Conservation (phyloP, 176 grass and related monocot species). For the Rhynchospora pubera region DNA sequence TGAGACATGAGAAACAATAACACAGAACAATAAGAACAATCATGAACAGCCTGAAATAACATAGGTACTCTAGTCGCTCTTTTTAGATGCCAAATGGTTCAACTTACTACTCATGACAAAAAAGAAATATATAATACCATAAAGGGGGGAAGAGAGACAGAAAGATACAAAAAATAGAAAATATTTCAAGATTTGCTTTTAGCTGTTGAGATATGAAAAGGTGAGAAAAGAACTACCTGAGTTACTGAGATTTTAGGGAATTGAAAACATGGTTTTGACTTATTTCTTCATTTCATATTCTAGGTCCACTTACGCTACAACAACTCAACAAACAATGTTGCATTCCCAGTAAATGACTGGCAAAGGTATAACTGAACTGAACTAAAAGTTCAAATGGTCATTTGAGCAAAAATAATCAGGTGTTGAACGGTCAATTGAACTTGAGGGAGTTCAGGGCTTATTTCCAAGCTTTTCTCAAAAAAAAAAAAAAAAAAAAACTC, state of each 20-base stretch:
- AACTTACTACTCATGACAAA: no score
- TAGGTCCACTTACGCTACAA: not conserved
- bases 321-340: not conserved
- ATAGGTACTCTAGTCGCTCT: no score
- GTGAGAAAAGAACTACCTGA: not conserved
- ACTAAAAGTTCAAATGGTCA: not conserved
- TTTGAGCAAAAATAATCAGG: not conserved
- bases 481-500: no score
- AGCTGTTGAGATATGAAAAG: not conserved
- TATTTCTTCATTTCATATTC: not conserved
- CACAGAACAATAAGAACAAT: no score
- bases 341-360: not conserved
- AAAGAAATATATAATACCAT: no score
- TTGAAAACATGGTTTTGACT: not conserved
- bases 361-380: not conserved
- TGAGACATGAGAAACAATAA: no score
- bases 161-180: no score
- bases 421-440: not conserved
- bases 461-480: not conserved
- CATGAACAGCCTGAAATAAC: no score
- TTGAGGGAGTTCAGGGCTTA: not conserved
- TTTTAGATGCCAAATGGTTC: no score
- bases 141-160: no score
- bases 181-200: no score
- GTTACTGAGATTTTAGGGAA: not conserved